Evolutionary conservation across 805 yeast species (phyloP).

Genomic region (Wickerhamomyces kurtzmanii): DNA sequence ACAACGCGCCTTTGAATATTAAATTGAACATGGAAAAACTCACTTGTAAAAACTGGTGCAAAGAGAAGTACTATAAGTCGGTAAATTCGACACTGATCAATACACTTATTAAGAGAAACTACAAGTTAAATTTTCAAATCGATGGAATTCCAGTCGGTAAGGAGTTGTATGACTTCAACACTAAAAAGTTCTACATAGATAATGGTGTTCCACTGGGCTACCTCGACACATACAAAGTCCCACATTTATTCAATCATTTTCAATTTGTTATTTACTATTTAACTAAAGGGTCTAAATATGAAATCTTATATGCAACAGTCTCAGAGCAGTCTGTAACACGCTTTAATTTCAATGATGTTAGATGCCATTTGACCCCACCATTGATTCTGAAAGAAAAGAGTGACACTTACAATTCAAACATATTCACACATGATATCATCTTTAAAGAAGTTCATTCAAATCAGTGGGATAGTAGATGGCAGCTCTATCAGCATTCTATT

Average conservation of each 20-base stretch:
- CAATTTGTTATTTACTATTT: conserved; percentile 17
- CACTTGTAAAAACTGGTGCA: conserved; percentile 9
- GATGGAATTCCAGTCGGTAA: conserved; percentile 21
- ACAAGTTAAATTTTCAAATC: conserved; percentile 18
- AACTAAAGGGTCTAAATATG: conserved; percentile 11
- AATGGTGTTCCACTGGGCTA: conserved; percentile 20
- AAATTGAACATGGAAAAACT: conserved; percentile 5
- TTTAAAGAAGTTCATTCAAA: conserved; percentile 16
- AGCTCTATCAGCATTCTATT: conserved; percentile 15
- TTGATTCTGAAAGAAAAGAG: conserved; percentile 13
- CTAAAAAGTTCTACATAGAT: conserved; percentile 16
- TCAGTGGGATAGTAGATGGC: conserved; percentile 7
- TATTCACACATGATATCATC: conserved; percentile 16
- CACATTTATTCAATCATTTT: conserved; percentile 21
- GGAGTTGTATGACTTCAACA: conserved; percentile 17
- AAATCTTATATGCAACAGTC: conserved; percentile 16
- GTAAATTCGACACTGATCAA: conserved; percentile 17
- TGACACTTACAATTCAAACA: conserved; percentile 16
- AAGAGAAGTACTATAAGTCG: conserved; percentile 9
- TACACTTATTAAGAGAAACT: conserved; percentile 17
- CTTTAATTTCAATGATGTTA: conserved; percentile 12
- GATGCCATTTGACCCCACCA: conserved; percentile 16
- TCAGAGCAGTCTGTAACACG: conserved; percentile 16
- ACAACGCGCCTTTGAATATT: conserved; percentile 13
- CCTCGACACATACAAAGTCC: conserved; percentile 16